Evolutionary conservation across 148 eudicot genomes (phyloP).

Genomic region (Suaeda aralocaspica): DNA sequence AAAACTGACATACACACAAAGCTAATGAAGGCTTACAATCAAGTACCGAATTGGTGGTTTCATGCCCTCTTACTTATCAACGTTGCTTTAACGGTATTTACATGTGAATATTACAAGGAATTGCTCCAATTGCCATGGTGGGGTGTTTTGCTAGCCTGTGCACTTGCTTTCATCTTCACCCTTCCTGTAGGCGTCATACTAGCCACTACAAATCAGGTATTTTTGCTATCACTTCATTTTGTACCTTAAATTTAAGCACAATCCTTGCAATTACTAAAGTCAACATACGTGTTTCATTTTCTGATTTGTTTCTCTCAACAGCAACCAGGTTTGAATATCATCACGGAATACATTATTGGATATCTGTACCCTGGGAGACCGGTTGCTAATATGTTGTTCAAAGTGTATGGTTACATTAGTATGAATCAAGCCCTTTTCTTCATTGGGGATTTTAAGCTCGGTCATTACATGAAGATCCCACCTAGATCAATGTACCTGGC

Average conservation of each 20-base stretch:
- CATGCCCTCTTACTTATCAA: slow-evolving; percentile 36
- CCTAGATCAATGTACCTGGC: slow-evolving; percentile 76
- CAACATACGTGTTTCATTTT: no score
- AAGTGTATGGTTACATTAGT: slow-evolving; percentile 85
- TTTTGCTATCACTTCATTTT: neutral
- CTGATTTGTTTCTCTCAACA: slow-evolving; percentile 21
- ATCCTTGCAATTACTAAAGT: neutral
- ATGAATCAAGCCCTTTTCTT: slow-evolving; percentile 69
- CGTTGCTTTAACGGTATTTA: slow-evolving; percentile 45
- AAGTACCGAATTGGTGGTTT: slow-evolving; percentile 82
- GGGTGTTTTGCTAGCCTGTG: slow-evolving; percentile 74
- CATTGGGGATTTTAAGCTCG: slow-evolving; percentile 64
- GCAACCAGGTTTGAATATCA: slow-evolving; percentile 76
- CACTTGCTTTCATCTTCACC: slow-evolving; percentile 56
- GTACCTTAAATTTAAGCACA: neutral
- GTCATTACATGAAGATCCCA: slow-evolving; percentile 92
- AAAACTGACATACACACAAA: slow-evolving; percentile 53
- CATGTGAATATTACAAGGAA: slow-evolving; percentile 45
- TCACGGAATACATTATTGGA: slow-evolving; percentile 78
- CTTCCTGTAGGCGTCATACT: slow-evolving; percentile 70
- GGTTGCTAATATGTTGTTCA: slow-evolving; percentile 83
- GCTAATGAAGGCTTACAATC: slow-evolving; percentile 60
- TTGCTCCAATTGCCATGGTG: slow-evolving; percentile 77
- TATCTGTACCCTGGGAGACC: slow-evolving; percentile 69
- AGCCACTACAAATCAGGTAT: slow-evolving; percentile 83